A percentile compares a stretch with the other conserved stretches of the same genome.
These are phyloP conservation scores for Melaleuca quinquenervia DNA, from an alignment of 345 rosid genomes.

Conservation along the genomic window DNA sequence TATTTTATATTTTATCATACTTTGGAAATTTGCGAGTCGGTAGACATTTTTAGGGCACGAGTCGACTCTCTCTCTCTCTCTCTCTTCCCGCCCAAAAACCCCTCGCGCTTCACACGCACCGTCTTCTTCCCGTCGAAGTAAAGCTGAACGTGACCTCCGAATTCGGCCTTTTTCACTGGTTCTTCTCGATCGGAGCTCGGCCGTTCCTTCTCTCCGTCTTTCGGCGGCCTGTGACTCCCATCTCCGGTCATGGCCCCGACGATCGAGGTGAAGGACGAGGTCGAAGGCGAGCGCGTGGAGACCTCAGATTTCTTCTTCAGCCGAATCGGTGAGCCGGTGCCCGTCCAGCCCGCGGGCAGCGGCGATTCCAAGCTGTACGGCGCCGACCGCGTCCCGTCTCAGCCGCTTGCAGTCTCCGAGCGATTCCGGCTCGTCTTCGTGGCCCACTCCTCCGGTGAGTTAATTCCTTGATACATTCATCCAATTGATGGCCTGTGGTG, in stretches of 20 bases:
- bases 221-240: neutral
- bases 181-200: no score
- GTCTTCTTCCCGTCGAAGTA: neutral
- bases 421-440: slow-evolving; percentile 39
- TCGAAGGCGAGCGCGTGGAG: slow-evolving; percentile 47
- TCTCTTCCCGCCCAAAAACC: slow-evolving; percentile 9
- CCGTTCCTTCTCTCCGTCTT: no score
- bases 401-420: slow-evolving; percentile 68
- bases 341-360: slow-evolving; percentile 9
- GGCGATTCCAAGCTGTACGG: slow-evolving; percentile 22
- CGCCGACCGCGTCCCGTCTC: slow-evolving; percentile 45
- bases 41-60: neutral
- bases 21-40: neutral
- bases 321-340: slow-evolving; percentile 55
- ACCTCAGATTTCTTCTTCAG: slow-evolving; percentile 63
- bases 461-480: neutral
- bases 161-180: neutral
- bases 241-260: neutral
- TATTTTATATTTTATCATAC: neutral
- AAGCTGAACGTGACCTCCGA: neutral
- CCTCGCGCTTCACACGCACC: neutral
- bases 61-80: neutral
- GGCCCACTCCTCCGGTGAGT: slow-evolving; percentile 61
- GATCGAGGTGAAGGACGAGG: slow-evolving; percentile 32
- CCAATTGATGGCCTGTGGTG: neutral